These are phyloP conservation scores for Ogataea thermomethanolica DNA, from an alignment of 805 yeast species.

Conservation along the genomic window DNA sequence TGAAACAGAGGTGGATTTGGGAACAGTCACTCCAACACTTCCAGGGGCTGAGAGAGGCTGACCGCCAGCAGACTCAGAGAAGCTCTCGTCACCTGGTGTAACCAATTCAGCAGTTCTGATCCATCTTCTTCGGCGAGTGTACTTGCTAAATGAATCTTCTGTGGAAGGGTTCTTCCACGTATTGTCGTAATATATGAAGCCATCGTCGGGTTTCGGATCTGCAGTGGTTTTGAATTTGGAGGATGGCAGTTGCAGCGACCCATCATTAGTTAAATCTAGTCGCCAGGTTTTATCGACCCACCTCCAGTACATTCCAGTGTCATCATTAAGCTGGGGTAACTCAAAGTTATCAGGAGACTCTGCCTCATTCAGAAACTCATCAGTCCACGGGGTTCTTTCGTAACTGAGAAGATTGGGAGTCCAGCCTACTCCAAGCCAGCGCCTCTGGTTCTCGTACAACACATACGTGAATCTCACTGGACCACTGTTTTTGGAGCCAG, in stretches of 20 bases:
- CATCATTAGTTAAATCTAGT: constrained; percentile 83
- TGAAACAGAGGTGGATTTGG: constrained; percentile 13
- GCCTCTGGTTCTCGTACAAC: constrained; percentile 88
- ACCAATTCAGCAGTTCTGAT: constrained; percentile 88
- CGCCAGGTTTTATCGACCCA: constrained; percentile 96
- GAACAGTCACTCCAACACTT: constrained; percentile 10
- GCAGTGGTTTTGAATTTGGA: constrained; percentile 59
- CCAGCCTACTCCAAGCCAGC: constrained; percentile 99
- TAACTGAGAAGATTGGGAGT: constrained; percentile 85
- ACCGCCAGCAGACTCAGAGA: not conserved
- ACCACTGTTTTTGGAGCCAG: constrained; percentile 17
- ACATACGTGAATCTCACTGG: constrained; percentile 87
- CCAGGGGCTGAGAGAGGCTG: constrained; percentile 11
- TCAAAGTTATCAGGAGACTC: constrained; percentile 73
- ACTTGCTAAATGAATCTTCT: constrained; percentile 84
- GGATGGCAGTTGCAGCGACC: constrained; percentile 69
- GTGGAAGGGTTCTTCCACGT: constrained; percentile 91
- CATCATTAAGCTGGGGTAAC: constrained; percentile 68
- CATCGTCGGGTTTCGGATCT: constrained; percentile 76
- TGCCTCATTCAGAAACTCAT: constrained; percentile 86
- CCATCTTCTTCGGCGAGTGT: constrained; percentile 95
- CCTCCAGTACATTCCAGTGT: constrained; percentile 78
- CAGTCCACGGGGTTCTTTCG: constrained; percentile 97
- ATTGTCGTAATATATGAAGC: constrained; percentile 84
- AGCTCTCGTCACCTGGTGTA: constrained; percentile 25